Base-by-base conservation (phyloP, 2,329 filamentous ascomycete genomes). In the Cladosporium sp. region DNA sequence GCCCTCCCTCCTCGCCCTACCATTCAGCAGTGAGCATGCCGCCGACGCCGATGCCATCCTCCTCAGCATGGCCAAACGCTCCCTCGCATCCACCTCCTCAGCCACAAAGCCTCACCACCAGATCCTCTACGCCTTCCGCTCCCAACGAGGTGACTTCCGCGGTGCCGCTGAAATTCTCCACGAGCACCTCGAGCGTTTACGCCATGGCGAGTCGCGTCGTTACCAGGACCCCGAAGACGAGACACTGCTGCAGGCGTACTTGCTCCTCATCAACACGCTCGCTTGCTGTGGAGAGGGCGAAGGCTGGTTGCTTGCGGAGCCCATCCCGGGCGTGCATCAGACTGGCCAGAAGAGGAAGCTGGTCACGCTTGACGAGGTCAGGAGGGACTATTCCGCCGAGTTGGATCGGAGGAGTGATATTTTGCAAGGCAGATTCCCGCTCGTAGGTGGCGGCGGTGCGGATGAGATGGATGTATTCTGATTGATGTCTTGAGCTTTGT, bases 181-280 rank as follows among this genome's bases (percentile, higher is more conserved):
- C 55, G 75, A 78, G 46, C 75, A 77, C 15, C 69, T 83, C 8
- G 73, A 80, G 55, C 72, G 74, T 7, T 70, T 83, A 32, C 57
- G 59, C 15, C 39, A 57, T 15, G 56, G 57, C 11, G 53, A 55
- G 7, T 45, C 55, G 5, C 50, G 46, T 4, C 45, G 42, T 2
- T 40, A 59, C 38, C 59, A 56, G 32, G 62, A 66, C 51, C 70
- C 73, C 1, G 72, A 76, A 40, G 78, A 79, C 54, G 77, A 78
- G 52, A 75, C 75, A 32, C 63, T 83, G 27, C 83, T 85, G 40
- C 81, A 86, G 58, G 85, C 88, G 62, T 93, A 95, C 61, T 73
- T 97, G n/a, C 78, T 90, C 54, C 79, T 98, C 38, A 95, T 98
- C 72, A 98, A 98, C 66, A 85, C 89, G 1, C 75, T 98, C 53